A percentile compares a stretch with the other conserved stretches of the same genome.
phyloP scores from a whole-genome alignment of 495 filamentous ascomycete genomes.

The Penicillium canescens region DNA sequence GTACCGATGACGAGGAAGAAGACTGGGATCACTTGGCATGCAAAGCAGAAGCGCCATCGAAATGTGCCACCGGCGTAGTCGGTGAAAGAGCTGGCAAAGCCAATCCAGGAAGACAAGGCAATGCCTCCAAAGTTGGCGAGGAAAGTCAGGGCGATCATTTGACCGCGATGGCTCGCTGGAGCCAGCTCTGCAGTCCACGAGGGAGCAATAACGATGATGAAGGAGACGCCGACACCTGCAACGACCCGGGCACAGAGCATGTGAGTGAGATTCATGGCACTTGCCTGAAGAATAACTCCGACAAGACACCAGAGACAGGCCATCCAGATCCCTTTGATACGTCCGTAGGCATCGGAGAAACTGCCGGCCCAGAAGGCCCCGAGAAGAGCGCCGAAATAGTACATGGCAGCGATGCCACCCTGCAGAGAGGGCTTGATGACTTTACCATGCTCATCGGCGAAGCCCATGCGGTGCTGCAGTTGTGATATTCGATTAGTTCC shows the following conservation, averaged over 20 bases:
- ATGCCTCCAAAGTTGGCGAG: slow-evolving; percentile 57
- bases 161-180: slow-evolving; percentile 3
- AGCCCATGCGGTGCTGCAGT: slow-evolving; percentile 36
- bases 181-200: slow-evolving; percentile 34
- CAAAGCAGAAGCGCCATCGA: slow-evolving; percentile 54
- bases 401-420: slow-evolving; percentile 56
- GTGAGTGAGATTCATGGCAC: slow-evolving; percentile 48
- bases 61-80: slow-evolving; percentile 40
- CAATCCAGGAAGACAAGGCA: slow-evolving; percentile 55
- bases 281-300: slow-evolving; percentile 44
- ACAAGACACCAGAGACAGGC: slow-evolving; percentile 42
- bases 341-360: slow-evolving; percentile 47
- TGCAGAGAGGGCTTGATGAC: slow-evolving; percentile 51
- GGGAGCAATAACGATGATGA: slow-evolving; percentile 54
- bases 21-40: slow-evolving; percentile 53
- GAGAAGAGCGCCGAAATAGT: slow-evolving; percentile 50
- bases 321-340: slow-evolving; percentile 48
- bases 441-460: slow-evolving; percentile 31
- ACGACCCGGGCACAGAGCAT: slow-evolving; percentile 54
- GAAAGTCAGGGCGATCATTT: slow-evolving; percentile 30
- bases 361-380: slow-evolving; percentile 50
- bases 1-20: slow-evolving; percentile 40
- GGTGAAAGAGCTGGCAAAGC: slow-evolving; percentile 44
- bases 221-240: slow-evolving; percentile 54
- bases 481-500: slow-evolving; percentile 7